These are phyloP conservation scores for Musa acuminata DNA, from an alignment of 176 grass and related monocot genomes.

Conservation along the genomic window DNA sequence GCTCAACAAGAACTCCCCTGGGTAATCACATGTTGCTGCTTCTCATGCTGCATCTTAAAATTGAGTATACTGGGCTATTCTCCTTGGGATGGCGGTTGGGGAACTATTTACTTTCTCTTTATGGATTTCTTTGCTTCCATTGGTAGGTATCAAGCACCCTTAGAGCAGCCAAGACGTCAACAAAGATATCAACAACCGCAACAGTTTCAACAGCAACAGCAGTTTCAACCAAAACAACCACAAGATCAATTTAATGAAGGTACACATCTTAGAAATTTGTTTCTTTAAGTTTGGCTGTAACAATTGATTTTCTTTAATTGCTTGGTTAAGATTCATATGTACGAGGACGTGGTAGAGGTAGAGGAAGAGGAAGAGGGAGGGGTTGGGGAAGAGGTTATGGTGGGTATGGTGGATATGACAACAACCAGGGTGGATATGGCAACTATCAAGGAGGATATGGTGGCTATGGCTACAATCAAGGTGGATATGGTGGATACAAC, in stretches of 20 bases:
- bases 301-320: neutral
- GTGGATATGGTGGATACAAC: neutral
- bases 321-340: neutral
- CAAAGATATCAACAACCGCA: conserved; percentile 10
- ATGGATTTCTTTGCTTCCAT: neutral
- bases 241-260: conserved; percentile 4
- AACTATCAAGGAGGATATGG: conserved; percentile 3
- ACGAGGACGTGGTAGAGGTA: neutral
- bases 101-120: neutral
- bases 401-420: neutral
- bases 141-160: conserved; percentile 10
- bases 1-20: neutral
- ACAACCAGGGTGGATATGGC: neutral
- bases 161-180: conserved; percentile 2
- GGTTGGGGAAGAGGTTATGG: conserved; percentile 8
- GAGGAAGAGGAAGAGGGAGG: conserved; percentile 3
- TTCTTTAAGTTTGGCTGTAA: neutral
- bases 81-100: neutral
- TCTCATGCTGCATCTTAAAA: neutral
- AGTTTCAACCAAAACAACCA: neutral
- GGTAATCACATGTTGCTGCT: neutral
- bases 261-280: neutral
- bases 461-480: conserved; percentile 4
- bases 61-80: neutral
- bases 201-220: conserved; percentile 11